phyloP scores from a whole-genome alignment of 106 monocot species.

The Dactylorhiza incarnata region DNA sequence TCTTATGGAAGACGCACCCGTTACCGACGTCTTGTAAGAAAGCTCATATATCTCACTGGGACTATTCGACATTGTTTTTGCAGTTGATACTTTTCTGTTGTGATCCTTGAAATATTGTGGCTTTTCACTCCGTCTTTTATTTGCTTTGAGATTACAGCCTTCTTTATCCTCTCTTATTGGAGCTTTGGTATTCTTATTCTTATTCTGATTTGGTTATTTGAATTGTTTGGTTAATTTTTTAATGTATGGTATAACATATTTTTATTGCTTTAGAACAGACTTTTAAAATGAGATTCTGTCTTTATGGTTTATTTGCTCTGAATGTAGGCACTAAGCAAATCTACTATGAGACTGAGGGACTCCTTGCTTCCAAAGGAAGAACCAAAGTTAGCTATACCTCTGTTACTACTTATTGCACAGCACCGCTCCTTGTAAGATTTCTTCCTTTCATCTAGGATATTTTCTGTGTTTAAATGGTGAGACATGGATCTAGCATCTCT shows the following conservation, averaged over 20 bases:
- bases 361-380: slow-evolving; percentile 90
- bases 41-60: too few relatives aligned
- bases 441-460: slow-evolving; percentile 1
- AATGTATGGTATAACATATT: neutral
- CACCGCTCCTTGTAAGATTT: slow-evolving; percentile 80
- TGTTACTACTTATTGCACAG: slow-evolving; percentile 84
- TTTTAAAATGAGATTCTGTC: neutral
- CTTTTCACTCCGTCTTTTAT: too few relatives aligned
- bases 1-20: too few relatives aligned
- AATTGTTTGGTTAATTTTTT: neutral
- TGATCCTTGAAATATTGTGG: too few relatives aligned
- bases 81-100: too few relatives aligned
- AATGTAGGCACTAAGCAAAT: slow-evolving; percentile 74
- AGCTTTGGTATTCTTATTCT: neutral
- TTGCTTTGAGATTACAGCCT: too few relatives aligned
- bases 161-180: too few relatives aligned
- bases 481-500: neutral
- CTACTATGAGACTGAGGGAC: slow-evolving; percentile 83
- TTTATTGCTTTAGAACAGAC: neutral
- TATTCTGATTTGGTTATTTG: neutral
- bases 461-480: neutral
- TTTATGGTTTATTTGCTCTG: neutral
- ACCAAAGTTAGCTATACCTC: slow-evolving; percentile 87
- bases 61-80: too few relatives aligned
- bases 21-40: too few relatives aligned